phyloP scores from a whole-genome alignment of 768 basidiomycete species.

The Amanita rubescens region DNA sequence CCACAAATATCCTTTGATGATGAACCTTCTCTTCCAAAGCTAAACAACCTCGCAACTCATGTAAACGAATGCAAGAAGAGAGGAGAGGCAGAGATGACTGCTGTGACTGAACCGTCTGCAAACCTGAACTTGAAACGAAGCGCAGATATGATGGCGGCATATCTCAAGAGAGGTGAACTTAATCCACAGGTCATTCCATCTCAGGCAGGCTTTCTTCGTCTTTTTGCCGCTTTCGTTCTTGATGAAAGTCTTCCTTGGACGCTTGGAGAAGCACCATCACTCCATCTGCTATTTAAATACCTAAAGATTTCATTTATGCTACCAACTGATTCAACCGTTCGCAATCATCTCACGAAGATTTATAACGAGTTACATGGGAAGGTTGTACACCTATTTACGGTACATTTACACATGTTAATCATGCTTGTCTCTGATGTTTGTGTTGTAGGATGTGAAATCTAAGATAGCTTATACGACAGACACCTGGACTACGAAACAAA shows the following conservation, averaged over 20 bases:
- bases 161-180: conserved; percentile 25
- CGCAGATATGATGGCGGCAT: conserved; percentile 21
- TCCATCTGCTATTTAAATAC: conserved; percentile 17
- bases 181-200: conserved; percentile 20
- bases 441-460: no score
- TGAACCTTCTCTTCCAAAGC: no score
- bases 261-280: conserved; percentile 16
- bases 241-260: conserved; percentile 26
- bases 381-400: conserved; percentile 17
- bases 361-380: conserved; percentile 17
- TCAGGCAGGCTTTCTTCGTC: conserved; percentile 19
- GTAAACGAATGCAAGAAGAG: no score
- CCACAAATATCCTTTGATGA: no score
- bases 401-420: conserved; percentile 17
- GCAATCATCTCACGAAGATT: conserved; percentile 16
- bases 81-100: no score
- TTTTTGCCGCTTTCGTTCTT: conserved; percentile 26
- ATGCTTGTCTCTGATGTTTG: conserved; percentile 2
- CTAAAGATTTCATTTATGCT: conserved; percentile 15
- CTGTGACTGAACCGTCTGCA: neutral
- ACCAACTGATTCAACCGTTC: conserved; percentile 18
- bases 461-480: no score
- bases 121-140: conserved; percentile 13
- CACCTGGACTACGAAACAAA: no score
- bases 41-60: no score